Evolutionary conservation across 2,329 filamentous ascomycete species (phyloP), one percentile per base, ranked within the genome.

Genomic region (Penicillium sp.): DNA sequence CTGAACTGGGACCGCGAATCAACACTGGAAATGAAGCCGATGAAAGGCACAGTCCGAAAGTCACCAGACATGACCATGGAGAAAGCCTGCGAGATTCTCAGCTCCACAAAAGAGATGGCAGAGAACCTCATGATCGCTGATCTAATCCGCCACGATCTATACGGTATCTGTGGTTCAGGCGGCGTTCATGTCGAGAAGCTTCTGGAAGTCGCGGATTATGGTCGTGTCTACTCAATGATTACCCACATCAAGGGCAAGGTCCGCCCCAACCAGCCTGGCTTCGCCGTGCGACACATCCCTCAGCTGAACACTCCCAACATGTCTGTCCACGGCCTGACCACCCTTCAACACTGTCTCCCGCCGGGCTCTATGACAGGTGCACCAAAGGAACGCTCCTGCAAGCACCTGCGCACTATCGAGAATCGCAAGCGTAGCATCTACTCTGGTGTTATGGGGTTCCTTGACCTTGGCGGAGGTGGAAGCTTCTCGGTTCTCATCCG

Each of bases 91-190:
- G 73, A 75, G 25, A 81, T 95, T 33, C 80, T 96, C 12, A 82
- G 86, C 49, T 80, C 88, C 0, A 86, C 88, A 18, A 97, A 97
- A 68, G 93, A 97, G 69, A 84, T 88, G 61, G 92, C 92, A 0
- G 92, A 97, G 74, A 97, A 97, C 64, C 79, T 97, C 19, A 97
- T 97, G 93, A 96, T 97, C 61, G 91, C 95, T 2, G 92, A 97
- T 68, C 77, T 97, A 1, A 93, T 96, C n/a, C 82, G 92, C 0
- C 92, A 97, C 64, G 92, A 97, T 68, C 76, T 97, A 11, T 87
- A 95, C 68, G 83, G 85, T n/a, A 84, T 95, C 8, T 89, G 86
- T 53, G 88, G 88, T 4, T 80, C 86, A 1, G 84, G 83, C 0
- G 80, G 81, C 50, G 89, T 96, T 1, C 68, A 73, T 5, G 89